Evolutionary conservation across 768 basidiomycete species (phyloP).

Genomic region (Boletus sp.): DNA sequence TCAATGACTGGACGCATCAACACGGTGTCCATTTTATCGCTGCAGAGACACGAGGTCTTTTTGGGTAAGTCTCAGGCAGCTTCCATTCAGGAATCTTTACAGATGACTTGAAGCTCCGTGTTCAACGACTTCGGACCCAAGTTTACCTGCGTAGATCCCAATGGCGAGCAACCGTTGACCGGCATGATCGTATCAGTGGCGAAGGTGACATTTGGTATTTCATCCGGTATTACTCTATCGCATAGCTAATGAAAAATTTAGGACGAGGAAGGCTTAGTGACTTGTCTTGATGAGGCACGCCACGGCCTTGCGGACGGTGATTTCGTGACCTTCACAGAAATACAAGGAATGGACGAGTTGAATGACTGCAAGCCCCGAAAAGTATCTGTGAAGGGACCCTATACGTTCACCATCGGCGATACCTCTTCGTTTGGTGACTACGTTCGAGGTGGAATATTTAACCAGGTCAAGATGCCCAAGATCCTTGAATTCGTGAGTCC

Average conservation of each 20-base stretch:
- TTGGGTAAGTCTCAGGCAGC: constrained; percentile 60
- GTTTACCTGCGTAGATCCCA: constrained; percentile 96
- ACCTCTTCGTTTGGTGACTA: constrained; percentile 78
- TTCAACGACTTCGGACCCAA: constrained; percentile 97
- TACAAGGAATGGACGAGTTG: constrained; percentile 91
- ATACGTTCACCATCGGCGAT: constrained; percentile 95
- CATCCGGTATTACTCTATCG: neutral
- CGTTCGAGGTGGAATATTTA: constrained; percentile 88
- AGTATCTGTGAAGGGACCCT: constrained; percentile 92
- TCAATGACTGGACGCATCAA: constrained; percentile 91
- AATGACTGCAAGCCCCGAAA: constrained; percentile 92
- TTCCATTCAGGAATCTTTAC: neutral
- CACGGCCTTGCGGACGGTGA: constrained; percentile 99
- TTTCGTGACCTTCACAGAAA: constrained; percentile 93
- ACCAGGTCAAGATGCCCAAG: constrained; percentile 99
- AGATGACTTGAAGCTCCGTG: constrained; percentile 55
- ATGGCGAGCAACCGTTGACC: constrained; percentile 89
- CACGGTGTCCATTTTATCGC: constrained; percentile 91
- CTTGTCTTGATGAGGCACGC: constrained; percentile 94
- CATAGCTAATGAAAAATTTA: constrained; percentile 29
- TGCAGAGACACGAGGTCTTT: constrained; percentile 89
- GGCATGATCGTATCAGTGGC: constrained; percentile 97
- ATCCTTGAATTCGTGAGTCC: constrained; percentile 84
- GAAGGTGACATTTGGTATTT: constrained; percentile 48
- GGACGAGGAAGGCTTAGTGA: constrained; percentile 90